Percentiles rank a stretch among this genome's conserved stretches.
phyloP scores from a whole-genome alignment of 2,329 filamentous ascomycete species.

The Penicillium sp. region DNA sequence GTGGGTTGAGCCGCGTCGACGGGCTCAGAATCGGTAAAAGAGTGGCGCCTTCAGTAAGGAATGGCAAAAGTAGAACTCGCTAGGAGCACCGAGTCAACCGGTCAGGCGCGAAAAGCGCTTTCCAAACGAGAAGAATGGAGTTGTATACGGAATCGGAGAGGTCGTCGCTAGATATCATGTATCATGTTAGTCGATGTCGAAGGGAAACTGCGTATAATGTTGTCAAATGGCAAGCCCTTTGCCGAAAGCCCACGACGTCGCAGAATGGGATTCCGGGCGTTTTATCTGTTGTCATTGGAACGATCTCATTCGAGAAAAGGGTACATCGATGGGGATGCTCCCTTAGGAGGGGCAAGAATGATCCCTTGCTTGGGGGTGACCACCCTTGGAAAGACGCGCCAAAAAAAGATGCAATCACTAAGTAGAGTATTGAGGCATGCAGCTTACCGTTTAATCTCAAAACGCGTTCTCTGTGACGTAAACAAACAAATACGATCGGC shows the following conservation, averaged over 20 bases:
- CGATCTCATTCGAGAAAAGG: constrained; percentile 13
- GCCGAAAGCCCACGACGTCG: constrained; percentile 5
- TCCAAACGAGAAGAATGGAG: background rate
- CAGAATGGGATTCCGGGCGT: constrained; percentile 11
- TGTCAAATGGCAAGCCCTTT: constrained; percentile 9
- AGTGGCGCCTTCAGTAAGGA: constrained; percentile 15
- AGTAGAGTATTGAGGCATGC: constrained; percentile 16
- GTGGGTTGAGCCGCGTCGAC: constrained; percentile 17
- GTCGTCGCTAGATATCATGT: constrained; percentile 8
- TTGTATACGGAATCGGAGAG: background rate
- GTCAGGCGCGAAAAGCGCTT: constrained; percentile 8
- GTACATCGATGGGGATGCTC: constrained; percentile 16
- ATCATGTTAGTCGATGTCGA: constrained; percentile 7
- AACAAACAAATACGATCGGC: constrained; percentile 22
- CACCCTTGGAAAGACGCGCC: constrained; percentile 9
- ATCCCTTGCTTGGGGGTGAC: constrained; percentile 23
- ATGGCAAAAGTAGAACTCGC: constrained; percentile 16
- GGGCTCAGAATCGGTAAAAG: constrained; percentile 8
- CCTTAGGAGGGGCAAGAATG: constrained; percentile 19
- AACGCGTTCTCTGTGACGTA: constrained; percentile 24
- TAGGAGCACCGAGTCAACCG: constrained; percentile 28
- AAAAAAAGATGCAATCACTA: constrained; percentile 7
- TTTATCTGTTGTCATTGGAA: constrained; percentile 16
- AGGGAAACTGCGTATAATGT: constrained; percentile 8
- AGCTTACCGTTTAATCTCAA: constrained; percentile 18